Conservation (phyloP, 2,329 filamentous ascomycete species). For the Fusarium oxysporum region DNA sequence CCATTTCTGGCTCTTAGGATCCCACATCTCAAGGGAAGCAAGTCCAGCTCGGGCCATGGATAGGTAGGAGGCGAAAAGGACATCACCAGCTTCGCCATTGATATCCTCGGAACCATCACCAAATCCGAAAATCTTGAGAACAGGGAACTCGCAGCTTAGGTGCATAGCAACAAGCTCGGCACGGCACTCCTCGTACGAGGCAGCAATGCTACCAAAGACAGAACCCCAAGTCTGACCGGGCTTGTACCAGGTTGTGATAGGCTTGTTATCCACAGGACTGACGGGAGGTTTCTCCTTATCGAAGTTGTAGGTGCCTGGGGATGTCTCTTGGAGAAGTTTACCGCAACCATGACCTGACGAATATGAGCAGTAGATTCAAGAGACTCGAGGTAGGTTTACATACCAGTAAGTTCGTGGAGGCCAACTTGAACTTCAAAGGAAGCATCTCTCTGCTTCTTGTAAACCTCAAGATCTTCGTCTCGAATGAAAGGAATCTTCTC, state of each 20-base stretch:
- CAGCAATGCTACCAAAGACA: constrained; percentile 88
- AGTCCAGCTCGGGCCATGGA: constrained; percentile 95
- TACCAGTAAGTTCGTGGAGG: constrained; percentile 82
- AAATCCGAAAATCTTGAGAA: constrained; percentile 91
- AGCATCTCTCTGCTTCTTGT: constrained; percentile 83
- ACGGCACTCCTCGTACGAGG: constrained; percentile 93
- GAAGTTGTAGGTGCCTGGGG: constrained; percentile 87
- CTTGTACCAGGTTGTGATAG: constrained; percentile 87
- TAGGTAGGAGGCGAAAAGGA: constrained; percentile 89
- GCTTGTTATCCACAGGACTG: constrained; percentile 82
- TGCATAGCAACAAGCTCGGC: constrained; percentile 96
- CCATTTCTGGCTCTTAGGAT: constrained; percentile 91
- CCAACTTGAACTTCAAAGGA: constrained; percentile 97
- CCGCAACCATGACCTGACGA: constrained; percentile 83
- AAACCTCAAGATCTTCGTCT: constrained; percentile 80
- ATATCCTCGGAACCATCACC: constrained; percentile 81
- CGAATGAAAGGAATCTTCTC: constrained; percentile 93
- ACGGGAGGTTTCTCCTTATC: constrained; percentile 83
- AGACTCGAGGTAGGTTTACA: constrained; percentile 4
- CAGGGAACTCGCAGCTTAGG: constrained; percentile 86
- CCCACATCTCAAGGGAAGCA: constrained; percentile 91
- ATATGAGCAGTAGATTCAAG: constrained; percentile 25
- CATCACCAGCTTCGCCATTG: constrained; percentile 81
- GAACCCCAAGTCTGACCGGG: constrained; percentile 95
- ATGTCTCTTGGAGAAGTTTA: constrained; percentile 91